These are phyloP conservation scores for Leccinum longicurvipes DNA, from an alignment of 768 basidiomycete genomes.

Conservation along the genomic window DNA sequence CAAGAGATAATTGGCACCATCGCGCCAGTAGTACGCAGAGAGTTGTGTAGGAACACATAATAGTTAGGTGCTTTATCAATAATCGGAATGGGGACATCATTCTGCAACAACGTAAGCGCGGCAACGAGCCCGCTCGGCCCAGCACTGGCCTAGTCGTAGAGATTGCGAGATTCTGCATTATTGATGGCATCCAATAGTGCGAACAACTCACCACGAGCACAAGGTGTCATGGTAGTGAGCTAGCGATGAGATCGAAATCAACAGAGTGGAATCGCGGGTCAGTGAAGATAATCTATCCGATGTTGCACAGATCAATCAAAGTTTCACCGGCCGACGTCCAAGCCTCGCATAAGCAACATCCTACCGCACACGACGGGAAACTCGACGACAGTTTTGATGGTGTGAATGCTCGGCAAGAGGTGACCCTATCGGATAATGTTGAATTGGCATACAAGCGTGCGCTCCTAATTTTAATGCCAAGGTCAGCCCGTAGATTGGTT, in stretches of 20 bases:
- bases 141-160: conserved; percentile 21
- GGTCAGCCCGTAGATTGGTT: no score
- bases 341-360: not conserved
- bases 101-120: conserved; percentile 36
- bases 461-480: no score
- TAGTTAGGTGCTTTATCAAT: conserved; percentile 43
- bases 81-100: conserved; percentile 50
- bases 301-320: not conserved
- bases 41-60: conserved; percentile 19
- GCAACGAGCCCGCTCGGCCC: conserved; percentile 31
- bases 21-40: no score
- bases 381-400: not conserved
- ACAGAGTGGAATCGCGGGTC: no score
- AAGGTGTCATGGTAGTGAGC: conserved; percentile 10
- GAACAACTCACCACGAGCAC: conserved; percentile 19
- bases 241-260: not conserved
- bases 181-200: not conserved
- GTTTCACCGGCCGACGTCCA: not conserved
- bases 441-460: not conserved
- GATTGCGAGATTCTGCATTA: not conserved
- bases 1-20: no score
- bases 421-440: not conserved
- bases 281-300: no score
- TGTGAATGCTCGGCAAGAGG: not conserved
- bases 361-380: not conserved